phyloP scores from a whole-genome alignment of 1,284 basidiomycete genomes.

The Cutaneotrichosporon cutaneum region DNA sequence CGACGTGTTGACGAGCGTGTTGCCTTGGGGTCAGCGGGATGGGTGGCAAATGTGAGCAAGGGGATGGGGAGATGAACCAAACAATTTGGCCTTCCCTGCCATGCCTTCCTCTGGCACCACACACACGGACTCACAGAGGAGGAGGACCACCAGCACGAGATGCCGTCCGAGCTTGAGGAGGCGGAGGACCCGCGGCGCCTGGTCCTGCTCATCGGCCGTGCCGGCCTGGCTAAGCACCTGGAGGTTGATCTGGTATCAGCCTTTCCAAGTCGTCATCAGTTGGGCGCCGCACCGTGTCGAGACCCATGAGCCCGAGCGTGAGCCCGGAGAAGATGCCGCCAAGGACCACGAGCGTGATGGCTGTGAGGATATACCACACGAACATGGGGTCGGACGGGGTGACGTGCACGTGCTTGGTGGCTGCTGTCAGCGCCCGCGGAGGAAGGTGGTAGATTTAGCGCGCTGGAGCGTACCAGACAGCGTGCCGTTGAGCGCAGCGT shows the following conservation, averaged over 20 bases:
- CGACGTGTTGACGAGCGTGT: constrained; percentile 57
- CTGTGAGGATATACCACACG: constrained; percentile 36
- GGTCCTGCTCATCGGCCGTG: constrained; percentile 48
- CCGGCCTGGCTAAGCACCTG: constrained; percentile 53
- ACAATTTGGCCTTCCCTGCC: neutral
- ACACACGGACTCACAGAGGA: constrained; percentile 43
- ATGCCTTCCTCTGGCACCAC: neutral
- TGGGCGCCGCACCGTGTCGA: constrained; percentile 45
- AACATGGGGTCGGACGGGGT: constrained; percentile 34
- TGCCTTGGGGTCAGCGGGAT: constrained; percentile 39
- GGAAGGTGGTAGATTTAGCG: neutral
- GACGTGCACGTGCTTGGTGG: constrained; percentile 40
- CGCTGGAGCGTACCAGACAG: neutral
- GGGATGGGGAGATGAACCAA: neutral
- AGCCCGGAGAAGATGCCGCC: constrained; percentile 57
- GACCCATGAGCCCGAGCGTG: constrained; percentile 57
- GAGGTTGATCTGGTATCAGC: constrained; percentile 40
- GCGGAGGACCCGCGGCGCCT: constrained; percentile 54
- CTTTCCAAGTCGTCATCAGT: too few relatives aligned
- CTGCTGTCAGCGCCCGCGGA: constrained; percentile 1
- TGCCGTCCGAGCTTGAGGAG: constrained; percentile 54
- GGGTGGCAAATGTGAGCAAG: neutral
- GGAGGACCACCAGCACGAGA: constrained; percentile 53
- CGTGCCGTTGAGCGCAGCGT: neutral
- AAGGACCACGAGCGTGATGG: constrained; percentile 35